Conservation (phyloP, 2,329 filamentous ascomycete genomes). For the Aspergillus candidus region DNA sequence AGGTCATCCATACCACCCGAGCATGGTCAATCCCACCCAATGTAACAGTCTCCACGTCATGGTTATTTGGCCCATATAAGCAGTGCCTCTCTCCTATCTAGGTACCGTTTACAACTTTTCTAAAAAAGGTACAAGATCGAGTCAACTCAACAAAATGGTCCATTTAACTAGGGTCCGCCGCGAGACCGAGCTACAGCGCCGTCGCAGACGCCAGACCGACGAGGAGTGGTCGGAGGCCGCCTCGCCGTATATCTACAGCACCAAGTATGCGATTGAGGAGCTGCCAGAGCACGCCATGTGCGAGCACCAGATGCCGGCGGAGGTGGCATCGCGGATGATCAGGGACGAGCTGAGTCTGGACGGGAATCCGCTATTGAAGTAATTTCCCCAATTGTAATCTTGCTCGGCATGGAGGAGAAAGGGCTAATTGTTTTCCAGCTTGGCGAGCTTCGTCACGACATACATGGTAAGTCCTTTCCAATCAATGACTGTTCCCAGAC, state of each 20-base stretch:
- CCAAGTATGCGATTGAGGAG: conserved; percentile 71
- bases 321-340: conserved; percentile 60
- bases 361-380: conserved; percentile 62
- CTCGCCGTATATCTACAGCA: conserved; percentile 71
- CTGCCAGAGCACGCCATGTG: conserved; percentile 79
- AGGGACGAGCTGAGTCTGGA: conserved; percentile 60
- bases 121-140: too few relatives aligned
- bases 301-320: conserved; percentile 76
- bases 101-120: too few relatives aligned
- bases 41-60: too few relatives aligned
- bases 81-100: too few relatives aligned
- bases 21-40: not conserved
- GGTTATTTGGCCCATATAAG: too few relatives aligned
- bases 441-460: conserved; percentile 59
- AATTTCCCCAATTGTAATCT: too few relatives aligned
- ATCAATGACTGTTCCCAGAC: not conserved
- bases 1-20: not conserved
- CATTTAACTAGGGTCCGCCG: conserved; percentile 29
- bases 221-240: conserved; percentile 17
- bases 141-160: conserved; percentile 26
- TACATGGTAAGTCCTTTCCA: conserved; percentile 47
- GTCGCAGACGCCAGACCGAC: conserved; percentile 32
- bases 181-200: conserved; percentile 21
- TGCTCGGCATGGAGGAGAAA: too few relatives aligned
- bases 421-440: not conserved